Evolutionary conservation across 2,329 filamentous ascomycete species (phyloP).

Genomic region (Botrytis byssoidea): DNA sequence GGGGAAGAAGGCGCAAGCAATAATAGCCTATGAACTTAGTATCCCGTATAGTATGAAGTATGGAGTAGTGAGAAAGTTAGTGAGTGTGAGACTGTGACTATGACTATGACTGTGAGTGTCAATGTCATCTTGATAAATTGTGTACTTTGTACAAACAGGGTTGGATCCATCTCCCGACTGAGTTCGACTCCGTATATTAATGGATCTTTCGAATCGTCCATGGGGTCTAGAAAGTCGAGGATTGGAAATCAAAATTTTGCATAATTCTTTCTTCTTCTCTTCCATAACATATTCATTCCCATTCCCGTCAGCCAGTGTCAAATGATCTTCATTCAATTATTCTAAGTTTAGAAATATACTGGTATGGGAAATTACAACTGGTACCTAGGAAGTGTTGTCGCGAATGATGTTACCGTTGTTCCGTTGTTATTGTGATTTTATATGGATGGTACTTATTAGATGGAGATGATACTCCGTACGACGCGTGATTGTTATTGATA

Average conservation of each 20-base stretch:
- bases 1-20: neutral
- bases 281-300: neutral
- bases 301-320: neutral
- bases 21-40: neutral
- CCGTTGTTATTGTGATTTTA: neutral
- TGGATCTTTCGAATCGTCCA: neutral
- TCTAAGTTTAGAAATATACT: neutral
- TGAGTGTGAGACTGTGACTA: neutral
- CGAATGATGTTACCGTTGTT: neutral
- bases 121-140: neutral
- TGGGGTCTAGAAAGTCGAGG: neutral
- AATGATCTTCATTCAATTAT: neutral
- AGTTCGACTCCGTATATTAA: neutral
- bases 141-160: neutral
- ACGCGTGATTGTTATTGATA: neutral
- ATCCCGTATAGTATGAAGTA: neutral
- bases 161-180: neutral
- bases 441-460: neutral
- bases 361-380: neutral
- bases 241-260: neutral
- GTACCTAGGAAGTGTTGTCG: neutral
- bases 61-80: neutral
- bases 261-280: neutral
- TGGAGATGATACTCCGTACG: neutral
- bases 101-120: neutral